phyloP scores from a whole-genome alignment of 225 moss, liverwort and hornwort genomes.

The Takakia lepidozioides region DNA sequence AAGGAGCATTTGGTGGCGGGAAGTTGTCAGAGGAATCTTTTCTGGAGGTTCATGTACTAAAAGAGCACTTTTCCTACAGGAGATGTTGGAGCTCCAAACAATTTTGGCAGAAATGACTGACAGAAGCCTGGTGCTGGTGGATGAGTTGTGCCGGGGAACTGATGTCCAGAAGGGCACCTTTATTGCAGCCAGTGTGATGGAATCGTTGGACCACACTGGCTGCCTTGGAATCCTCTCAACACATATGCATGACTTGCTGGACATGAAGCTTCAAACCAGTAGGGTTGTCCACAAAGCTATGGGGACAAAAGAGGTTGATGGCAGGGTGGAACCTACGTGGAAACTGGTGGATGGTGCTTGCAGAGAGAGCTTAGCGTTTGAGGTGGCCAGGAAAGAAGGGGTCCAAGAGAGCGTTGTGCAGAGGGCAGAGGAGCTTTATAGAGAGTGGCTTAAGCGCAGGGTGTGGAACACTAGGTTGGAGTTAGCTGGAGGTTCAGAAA shows the following conservation, averaged over 20 bases:
- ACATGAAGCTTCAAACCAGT: slow-evolving; percentile 61
- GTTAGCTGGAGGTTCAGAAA: neutral
- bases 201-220: slow-evolving; percentile 66
- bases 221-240: slow-evolving; percentile 93
- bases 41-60: too few relatives aligned
- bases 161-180: slow-evolving; percentile 95
- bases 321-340: slow-evolving; percentile 72
- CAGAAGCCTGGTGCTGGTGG: slow-evolving; percentile 80
- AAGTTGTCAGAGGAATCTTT: too few relatives aligned
- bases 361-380: slow-evolving; percentile 90
- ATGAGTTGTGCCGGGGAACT: slow-evolving; percentile 92
- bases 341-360: slow-evolving; percentile 81
- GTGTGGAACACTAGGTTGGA: neutral
- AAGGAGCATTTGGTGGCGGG: too few relatives aligned
- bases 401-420: slow-evolving; percentile 60
- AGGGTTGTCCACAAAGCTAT: slow-evolving; percentile 78
- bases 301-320: slow-evolving; percentile 48
- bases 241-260: slow-evolving; percentile 87
- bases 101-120: slow-evolving; percentile 67
- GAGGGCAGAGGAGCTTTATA: slow-evolving; percentile 65
- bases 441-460: slow-evolving; percentile 11
- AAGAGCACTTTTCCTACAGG: slow-evolving; percentile 13
- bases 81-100: slow-evolving; percentile 93
- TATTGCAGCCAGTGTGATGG: slow-evolving; percentile 89
- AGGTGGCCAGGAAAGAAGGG: slow-evolving; percentile 88